Evolutionary conservation across 768 basidiomycete genomes (phyloP).

Genomic region (Daedalea quercina): DNA sequence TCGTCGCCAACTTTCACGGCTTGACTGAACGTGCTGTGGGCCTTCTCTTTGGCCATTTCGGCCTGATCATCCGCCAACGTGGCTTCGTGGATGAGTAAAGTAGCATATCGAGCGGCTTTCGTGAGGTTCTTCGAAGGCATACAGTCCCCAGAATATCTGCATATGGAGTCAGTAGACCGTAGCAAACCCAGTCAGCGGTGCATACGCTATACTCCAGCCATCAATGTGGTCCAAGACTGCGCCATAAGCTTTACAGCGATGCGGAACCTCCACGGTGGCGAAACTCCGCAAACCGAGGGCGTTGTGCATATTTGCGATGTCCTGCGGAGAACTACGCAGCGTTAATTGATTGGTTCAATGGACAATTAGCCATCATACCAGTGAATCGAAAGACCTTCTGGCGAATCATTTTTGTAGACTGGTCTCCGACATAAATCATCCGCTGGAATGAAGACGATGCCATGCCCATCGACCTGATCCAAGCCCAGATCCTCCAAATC

Average conservation of each 20-base stretch:
- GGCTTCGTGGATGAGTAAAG: slow-evolving; percentile 90
- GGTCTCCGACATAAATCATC: slow-evolving; percentile 48
- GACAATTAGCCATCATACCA: neutral
- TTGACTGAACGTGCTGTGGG: slow-evolving; percentile 87
- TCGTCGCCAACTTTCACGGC: slow-evolving; percentile 71
- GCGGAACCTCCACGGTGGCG: slow-evolving; percentile 63
- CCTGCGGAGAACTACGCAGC: slow-evolving; percentile 33
- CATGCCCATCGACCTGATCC: slow-evolving; percentile 35
- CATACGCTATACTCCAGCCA: slow-evolving; percentile 76
- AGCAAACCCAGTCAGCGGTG: slow-evolving; percentile 7
- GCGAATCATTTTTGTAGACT: slow-evolving; percentile 12
- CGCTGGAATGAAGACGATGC: slow-evolving; percentile 44
- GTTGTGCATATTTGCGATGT: slow-evolving; percentile 39
- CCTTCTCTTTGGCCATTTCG: slow-evolving; percentile 66
- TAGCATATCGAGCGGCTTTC: slow-evolving; percentile 55
- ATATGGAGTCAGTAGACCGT: neutral
- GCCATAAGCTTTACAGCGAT: slow-evolving; percentile 71
- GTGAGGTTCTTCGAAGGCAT: slow-evolving; percentile 66
- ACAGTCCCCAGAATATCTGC: slow-evolving; percentile 90
- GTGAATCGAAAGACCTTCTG: neutral
- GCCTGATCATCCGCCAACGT: slow-evolving; percentile 84
- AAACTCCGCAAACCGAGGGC: slow-evolving; percentile 55
- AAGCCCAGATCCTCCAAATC: slow-evolving; percentile 71
- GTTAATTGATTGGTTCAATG: neutral
- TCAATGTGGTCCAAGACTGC: slow-evolving; percentile 57